A percentile compares a stretch with the other conserved stretches of the same genome.
Conservation (phyloP, 2,329 filamentous ascomycete genomes). For the Teratosphaeria nubilosa region DNA sequence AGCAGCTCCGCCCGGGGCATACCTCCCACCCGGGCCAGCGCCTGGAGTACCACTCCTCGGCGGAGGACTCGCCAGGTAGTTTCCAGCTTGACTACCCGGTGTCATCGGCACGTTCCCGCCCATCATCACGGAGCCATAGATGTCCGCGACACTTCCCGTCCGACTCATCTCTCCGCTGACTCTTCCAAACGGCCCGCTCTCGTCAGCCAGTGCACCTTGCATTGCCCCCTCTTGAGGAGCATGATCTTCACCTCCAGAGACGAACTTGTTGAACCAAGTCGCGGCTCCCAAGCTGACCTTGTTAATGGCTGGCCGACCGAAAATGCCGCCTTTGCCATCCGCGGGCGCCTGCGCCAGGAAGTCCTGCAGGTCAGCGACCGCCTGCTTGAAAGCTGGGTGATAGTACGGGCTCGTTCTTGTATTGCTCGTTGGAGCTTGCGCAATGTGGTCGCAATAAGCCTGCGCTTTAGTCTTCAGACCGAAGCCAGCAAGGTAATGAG, state of each 20-base stretch:
- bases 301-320: slow-evolving; percentile 89
- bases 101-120: slow-evolving; percentile 21
- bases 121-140: slow-evolving; percentile 51
- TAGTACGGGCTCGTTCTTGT: slow-evolving; percentile 83
- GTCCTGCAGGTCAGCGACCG: slow-evolving; percentile 73
- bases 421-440: slow-evolving; percentile 62
- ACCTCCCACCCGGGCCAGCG: slow-evolving; percentile 1
- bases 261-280: slow-evolving; percentile 92
- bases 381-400: slow-evolving; percentile 60
- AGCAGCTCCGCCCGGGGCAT: slow-evolving; percentile 2
- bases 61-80: slow-evolving; percentile 8
- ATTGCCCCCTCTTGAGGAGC: slow-evolving; percentile 46
- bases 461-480: slow-evolving; percentile 75
- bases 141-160: slow-evolving; percentile 60
- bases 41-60: slow-evolving; percentile 7
- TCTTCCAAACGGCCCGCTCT: slow-evolving; percentile 52
- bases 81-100: not conserved
- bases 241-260: slow-evolving; percentile 71
- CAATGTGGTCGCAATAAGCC: slow-evolving; percentile 82
- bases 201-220: not conserved
- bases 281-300: slow-evolving; percentile 87
- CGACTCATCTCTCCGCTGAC: slow-evolving; percentile 56
- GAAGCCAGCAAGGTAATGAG: slow-evolving; percentile 70
- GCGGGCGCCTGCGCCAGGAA: slow-evolving; percentile 78
- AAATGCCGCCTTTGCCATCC: slow-evolving; percentile 55